phyloP scores from a whole-genome alignment of 2,329 filamentous ascomycete genomes.

The Phialophora expanda region DNA sequence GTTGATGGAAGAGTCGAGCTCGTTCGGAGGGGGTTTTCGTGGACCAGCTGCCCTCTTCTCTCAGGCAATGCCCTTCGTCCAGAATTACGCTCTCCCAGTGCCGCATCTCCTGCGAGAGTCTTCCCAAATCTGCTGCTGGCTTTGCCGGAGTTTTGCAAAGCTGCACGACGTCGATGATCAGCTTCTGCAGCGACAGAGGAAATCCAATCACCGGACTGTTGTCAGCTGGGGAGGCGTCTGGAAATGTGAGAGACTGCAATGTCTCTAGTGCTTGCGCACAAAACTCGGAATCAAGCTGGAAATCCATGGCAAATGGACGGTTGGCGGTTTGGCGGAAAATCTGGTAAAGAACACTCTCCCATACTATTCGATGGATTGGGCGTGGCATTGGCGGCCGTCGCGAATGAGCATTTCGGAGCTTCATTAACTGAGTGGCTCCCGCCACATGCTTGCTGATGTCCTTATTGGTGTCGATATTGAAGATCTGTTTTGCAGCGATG shows the following conservation, averaged over 20 bases:
- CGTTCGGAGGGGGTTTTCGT: conserved; percentile 7
- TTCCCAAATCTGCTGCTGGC: conserved; percentile 1
- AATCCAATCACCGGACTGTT: conserved; percentile 34
- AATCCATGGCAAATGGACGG: conserved; percentile 26
- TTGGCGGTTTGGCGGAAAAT: conserved; percentile 30
- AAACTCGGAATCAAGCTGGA: conserved; percentile 32
- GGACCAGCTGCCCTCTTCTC: conserved; percentile 10
- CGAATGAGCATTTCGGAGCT: conserved; percentile 27
- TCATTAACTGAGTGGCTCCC: conserved; percentile 32
- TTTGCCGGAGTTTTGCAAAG: conserved; percentile 21
- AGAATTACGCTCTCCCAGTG: conserved; percentile 27
- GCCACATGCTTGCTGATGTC: conserved; percentile 28
- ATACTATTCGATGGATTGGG: conserved; percentile 31
- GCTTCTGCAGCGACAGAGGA: conserved; percentile 26
- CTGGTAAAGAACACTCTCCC: conserved; percentile 33
- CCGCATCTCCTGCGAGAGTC: conserved; percentile 18
- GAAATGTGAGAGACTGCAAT: conserved; percentile 25
- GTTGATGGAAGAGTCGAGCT: conserved; percentile 22
- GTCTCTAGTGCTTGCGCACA: conserved; percentile 19
- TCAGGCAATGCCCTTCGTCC: conserved; percentile 22
- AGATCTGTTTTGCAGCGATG: conserved; percentile 14
- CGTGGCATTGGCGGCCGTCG: conserved; percentile 22
- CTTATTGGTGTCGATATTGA: conserved; percentile 22
- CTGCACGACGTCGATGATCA: conserved; percentile 32
- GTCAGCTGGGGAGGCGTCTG: conserved; percentile 25